Evolutionary conservation across 1,139 yeast genomes (phyloP).

Genomic region (Protomyces inouyei): DNA sequence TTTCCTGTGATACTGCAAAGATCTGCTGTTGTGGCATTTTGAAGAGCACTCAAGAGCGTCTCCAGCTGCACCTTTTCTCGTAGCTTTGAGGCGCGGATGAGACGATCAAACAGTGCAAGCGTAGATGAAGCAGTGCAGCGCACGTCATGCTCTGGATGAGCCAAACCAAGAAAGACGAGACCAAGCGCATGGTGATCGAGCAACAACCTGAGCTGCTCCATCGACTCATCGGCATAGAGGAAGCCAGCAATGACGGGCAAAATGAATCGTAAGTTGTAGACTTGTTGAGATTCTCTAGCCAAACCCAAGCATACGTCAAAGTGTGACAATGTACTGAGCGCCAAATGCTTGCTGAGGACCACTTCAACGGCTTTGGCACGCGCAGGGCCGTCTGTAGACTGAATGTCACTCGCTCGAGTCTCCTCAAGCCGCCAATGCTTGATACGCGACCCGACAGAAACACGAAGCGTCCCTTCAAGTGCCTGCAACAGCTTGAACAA

Average conservation of each 20-base stretch:
- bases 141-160: slow-evolving; percentile 20
- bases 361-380: slow-evolving; percentile 1
- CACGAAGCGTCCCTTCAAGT: background rate
- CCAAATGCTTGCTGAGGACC: background rate
- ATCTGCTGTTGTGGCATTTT: slow-evolving; percentile 1
- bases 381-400: background rate
- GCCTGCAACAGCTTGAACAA: slow-evolving; percentile 1
- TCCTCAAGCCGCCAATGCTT: slow-evolving; percentile 12
- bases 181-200: slow-evolving; percentile 26
- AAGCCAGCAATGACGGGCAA: slow-evolving; percentile 30
- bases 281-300: background rate
- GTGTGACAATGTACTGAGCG: background rate
- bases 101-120: slow-evolving; percentile 12
- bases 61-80: slow-evolving; percentile 26
- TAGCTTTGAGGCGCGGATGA: slow-evolving; percentile 6
- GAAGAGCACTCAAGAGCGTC: slow-evolving; percentile 16
- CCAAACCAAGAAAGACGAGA: slow-evolving; percentile 22
- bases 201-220: slow-evolving; percentile 11
- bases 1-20: background rate
- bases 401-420: background rate
- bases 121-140: slow-evolving; percentile 11
- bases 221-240: slow-evolving; percentile 14
- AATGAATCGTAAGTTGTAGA: slow-evolving; percentile 31
- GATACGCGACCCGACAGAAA: slow-evolving; percentile 10
- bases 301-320: background rate